Conservation (phyloP, 75 land plant genomes). For the Chamaecyparis obtusa region DNA sequence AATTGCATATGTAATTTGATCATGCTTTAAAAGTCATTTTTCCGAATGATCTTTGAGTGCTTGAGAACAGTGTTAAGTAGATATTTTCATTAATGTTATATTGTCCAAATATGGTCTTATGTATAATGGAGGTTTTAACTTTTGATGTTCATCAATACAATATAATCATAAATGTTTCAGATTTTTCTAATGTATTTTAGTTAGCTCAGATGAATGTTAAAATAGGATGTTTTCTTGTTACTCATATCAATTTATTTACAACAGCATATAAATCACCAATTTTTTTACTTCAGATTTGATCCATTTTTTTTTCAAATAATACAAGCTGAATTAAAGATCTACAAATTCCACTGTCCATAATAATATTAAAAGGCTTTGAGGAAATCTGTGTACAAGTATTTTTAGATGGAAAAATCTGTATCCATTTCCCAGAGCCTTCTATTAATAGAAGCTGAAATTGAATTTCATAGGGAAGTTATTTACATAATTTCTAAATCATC, state of each 20-base stretch:
- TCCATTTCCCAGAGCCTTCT: too few species aligned
- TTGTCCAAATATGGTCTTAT: not conserved
- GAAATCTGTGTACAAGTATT: not conserved
- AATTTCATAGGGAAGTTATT: not conserved
- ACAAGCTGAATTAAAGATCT: not conserved
- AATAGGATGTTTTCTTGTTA: not conserved
- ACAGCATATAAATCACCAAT: not conserved
- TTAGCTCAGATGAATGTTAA: not conserved
- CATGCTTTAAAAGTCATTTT: constrained; percentile 2
- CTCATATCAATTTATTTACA: not conserved
- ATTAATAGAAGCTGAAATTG: not conserved
- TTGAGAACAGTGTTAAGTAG: not conserved
- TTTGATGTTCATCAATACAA: not conserved
- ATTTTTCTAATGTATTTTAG: not conserved
- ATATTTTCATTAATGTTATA: not conserved
- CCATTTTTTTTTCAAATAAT: not conserved
- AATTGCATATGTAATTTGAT: constrained; percentile 7
- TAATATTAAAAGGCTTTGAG: not conserved
- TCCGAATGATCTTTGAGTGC: not conserved
- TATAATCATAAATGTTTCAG: not conserved
- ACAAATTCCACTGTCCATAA: not conserved
- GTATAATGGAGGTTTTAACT: not conserved
- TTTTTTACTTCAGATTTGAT: not conserved
- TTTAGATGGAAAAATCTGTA: too few species aligned
- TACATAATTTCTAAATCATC: not conserved